Evolutionary conservation across 768 basidiomycete species (phyloP), one percentile per base, ranked within the genome.

Genomic region (Kwoniella europaea): DNA sequence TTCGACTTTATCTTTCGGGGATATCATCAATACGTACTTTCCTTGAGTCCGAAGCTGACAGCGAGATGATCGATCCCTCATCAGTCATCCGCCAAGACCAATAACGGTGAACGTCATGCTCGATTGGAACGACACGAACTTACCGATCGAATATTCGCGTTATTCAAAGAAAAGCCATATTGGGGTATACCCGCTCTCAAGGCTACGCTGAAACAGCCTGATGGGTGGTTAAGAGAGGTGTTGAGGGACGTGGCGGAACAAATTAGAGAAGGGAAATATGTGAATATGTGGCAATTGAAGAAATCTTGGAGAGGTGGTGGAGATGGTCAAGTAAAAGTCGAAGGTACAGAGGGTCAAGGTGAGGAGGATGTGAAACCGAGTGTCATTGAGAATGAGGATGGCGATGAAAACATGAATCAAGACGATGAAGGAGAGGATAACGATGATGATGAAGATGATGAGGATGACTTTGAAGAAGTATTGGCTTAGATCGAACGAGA

Each of bases 111-210:
- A 83, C 91, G 92, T 75, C 91, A 92, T 88, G 90, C 91, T n/a
- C 92, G 94, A 81, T 90, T 97, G 84, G 92, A 93, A 6, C 87
- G 91, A 65, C 91, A 93, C 84, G 91, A 95, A 79, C 88, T 97
- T 9, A 86, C 93, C 82, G 93, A 97, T 82, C 85, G 90, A 65
- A 86, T 97, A 53, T 95, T 98, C 84, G 75, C 84, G 2, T 86
- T 90, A 6, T 98, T 95, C 86, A 87, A 88, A 69, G 89, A 93
- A 71, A 87, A 87, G 55, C 88, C 90, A n/a, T 89, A 89, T 62
- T 98, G 94, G 94, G 71, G 74, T 58, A 76, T 81, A 10, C 63
- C 72, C 16, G 71, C 76, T 2, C 61, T 81, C 6, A 65, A 73
- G 24, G 52, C 65, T 10, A 71, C 63, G 10, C 57, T 73, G 1